Evolutionary conservation across 148 eudicot genomes (phyloP).

Genomic region (Cornus kousa): DNA sequence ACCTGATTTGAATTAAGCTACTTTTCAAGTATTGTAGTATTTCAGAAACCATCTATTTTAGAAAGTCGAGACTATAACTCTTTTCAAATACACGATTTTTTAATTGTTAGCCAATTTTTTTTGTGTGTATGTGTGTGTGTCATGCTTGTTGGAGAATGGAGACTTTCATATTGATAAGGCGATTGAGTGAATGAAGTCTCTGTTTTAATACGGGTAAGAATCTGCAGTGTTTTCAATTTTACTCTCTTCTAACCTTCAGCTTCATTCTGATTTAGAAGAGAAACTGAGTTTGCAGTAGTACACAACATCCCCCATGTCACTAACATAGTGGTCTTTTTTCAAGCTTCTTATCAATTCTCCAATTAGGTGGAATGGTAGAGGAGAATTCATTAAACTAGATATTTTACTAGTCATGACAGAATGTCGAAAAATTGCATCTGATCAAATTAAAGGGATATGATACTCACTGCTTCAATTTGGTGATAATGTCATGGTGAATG

Average conservation of each 20-base stretch:
- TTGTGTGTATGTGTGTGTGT: too few species aligned
- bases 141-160: too few species aligned
- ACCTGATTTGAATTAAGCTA: too few species aligned
- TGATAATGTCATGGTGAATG: constrained; percentile 29
- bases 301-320: constrained; percentile 35
- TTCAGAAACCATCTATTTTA: too few species aligned
- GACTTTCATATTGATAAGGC: too few species aligned
- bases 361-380: constrained; percentile 33
- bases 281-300: constrained; percentile 27
- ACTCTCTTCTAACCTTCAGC: background rate
- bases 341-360: constrained; percentile 24
- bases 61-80: too few species aligned
- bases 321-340: constrained; percentile 37
- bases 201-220: too few species aligned
- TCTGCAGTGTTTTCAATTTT: too few species aligned
- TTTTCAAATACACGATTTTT: too few species aligned
- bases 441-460: background rate
- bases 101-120: too few species aligned
- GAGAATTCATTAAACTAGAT: background rate
- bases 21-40: too few species aligned
- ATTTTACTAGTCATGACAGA: background rate
- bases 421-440: background rate
- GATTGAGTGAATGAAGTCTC: background rate
- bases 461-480: constrained; percentile 43
- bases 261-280: background rate